These are phyloP conservation scores for Trichoderma pleuroti DNA, from an alignment of 2,329 filamentous ascomycete species.

Conservation along the genomic window DNA sequence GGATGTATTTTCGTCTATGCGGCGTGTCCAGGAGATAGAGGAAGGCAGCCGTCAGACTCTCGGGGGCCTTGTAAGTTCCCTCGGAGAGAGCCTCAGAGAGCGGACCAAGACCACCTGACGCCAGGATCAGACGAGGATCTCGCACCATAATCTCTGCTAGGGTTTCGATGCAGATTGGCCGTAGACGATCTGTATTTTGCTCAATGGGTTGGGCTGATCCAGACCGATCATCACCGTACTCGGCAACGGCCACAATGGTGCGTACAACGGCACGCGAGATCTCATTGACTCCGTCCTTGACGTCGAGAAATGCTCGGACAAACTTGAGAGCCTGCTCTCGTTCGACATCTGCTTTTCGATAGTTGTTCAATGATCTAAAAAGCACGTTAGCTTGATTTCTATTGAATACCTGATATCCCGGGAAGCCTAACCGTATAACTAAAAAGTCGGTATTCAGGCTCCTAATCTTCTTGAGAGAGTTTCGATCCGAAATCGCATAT, in stretches of 20 bases:
- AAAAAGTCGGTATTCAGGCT: conserved; percentile 86
- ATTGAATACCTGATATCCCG: background rate
- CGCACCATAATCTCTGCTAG: conserved; percentile 86
- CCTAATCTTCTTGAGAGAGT: conserved; percentile 84
- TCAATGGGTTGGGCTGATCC: conserved; percentile 65
- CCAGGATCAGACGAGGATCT: conserved; percentile 75
- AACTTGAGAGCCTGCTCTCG: conserved; percentile 97
- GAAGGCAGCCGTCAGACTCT: conserved; percentile 83
- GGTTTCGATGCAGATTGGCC: conserved; percentile 89
- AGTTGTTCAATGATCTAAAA: conserved; percentile 77
- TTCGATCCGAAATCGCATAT: conserved; percentile 89
- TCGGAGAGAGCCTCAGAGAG: conserved; percentile 91
- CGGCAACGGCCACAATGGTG: conserved; percentile 86
- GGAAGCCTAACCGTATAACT: conserved; percentile 57
- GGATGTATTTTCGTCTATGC: conserved; percentile 73
- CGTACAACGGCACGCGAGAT: conserved; percentile 83
- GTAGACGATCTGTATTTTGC: conserved; percentile 76
- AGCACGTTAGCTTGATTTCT: background rate
- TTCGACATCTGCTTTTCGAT: conserved; percentile 94
- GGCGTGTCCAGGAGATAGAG: conserved; percentile 86
- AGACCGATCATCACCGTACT: conserved; percentile 83
- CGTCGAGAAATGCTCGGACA: conserved; percentile 88
- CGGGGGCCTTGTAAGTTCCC: conserved; percentile 86
- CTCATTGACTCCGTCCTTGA: conserved; percentile 86
- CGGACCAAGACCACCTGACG: conserved; percentile 78